Conservation (phyloP, 169 alveolate genomes). For the Miamiensis avidus region DNA sequence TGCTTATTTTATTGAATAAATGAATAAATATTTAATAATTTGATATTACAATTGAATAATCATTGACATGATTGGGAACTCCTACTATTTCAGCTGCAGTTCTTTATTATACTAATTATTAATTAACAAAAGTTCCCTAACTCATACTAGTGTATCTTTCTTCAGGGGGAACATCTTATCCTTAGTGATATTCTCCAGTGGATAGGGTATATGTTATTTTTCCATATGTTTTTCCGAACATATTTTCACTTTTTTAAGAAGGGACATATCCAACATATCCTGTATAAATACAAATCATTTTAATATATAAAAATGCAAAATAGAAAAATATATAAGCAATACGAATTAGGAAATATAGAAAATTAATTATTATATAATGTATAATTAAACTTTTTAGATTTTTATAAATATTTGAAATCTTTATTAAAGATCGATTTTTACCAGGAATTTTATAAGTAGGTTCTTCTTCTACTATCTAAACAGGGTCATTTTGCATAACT, state of each 20-base stretch:
- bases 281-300: not conserved
- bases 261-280: constrained; percentile 48
- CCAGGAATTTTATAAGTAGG: constrained; percentile 50
- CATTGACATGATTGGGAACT: constrained; percentile 15
- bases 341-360: too few species aligned
- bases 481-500: constrained; percentile 5
- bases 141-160: constrained; percentile 31
- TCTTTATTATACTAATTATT: constrained; percentile 35
- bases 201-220: constrained; percentile 38
- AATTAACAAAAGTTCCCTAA: constrained; percentile 36
- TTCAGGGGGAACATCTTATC: constrained; percentile 46
- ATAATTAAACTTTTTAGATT: too few species aligned
- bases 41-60: not conserved
- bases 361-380: too few species aligned
- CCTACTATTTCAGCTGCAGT: constrained; percentile 57
- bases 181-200: constrained; percentile 41
- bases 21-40: not conserved
- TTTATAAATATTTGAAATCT: not conserved
- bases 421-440: constrained; percentile 3
- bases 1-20: constrained; percentile 26
- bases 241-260: constrained; percentile 45
- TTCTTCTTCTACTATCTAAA: constrained; percentile 23
- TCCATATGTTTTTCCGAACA: constrained; percentile 49
- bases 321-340: too few species aligned
- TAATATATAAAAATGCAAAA: too few species aligned